Conservation (phyloP, 352 stramenopile genomes). For the Halophytophthora polymorphica region DNA sequence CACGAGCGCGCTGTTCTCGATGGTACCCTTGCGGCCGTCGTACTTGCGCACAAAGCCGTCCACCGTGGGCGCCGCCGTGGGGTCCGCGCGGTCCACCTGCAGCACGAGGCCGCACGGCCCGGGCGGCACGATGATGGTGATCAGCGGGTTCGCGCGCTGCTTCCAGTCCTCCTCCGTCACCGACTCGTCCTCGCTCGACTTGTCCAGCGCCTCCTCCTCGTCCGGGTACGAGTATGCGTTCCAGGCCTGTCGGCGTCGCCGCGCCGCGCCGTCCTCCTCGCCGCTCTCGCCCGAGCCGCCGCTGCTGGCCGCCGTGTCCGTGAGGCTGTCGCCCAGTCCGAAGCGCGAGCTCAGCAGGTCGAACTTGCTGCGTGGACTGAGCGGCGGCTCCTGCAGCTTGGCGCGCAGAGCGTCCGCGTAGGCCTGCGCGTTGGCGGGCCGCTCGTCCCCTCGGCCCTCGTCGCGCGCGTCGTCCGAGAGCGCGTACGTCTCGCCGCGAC, state of each 20-base stretch:
- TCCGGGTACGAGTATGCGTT: slow-evolving; percentile 26
- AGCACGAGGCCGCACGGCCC: slow-evolving; percentile 72
- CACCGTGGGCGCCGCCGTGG: slow-evolving; percentile 47
- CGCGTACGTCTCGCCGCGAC: slow-evolving; percentile 53
- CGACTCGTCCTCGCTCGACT: slow-evolving; percentile 30
- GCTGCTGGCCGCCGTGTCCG: slow-evolving; percentile 24
- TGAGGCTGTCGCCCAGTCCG: slow-evolving; percentile 17
- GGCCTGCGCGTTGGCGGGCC: slow-evolving; percentile 39
- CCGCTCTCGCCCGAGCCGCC: slow-evolving; percentile 13
- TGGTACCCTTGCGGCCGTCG: slow-evolving; percentile 63
- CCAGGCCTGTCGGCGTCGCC: slow-evolving; percentile 13
- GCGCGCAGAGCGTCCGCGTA: slow-evolving; percentile 64
- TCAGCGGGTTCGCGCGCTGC: slow-evolving; percentile 49
- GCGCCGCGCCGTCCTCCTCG: slow-evolving; percentile 11
- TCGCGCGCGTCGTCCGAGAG: slow-evolving; percentile 45
- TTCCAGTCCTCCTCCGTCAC: slow-evolving; percentile 72
- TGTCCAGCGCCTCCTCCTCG: slow-evolving; percentile 22
- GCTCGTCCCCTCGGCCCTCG: slow-evolving; percentile 15
- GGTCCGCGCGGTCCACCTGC: slow-evolving; percentile 36
- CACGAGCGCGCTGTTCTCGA: slow-evolving; percentile 74
- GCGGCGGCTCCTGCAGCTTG: slow-evolving; percentile 66
- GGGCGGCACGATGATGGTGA: slow-evolving; percentile 71
- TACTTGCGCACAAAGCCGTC: slow-evolving; percentile 73
- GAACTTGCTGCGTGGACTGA: slow-evolving; percentile 72
- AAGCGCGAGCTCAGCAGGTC: slow-evolving; percentile 39